Base-by-base conservation (phyloP, 768 basidiomycete genomes). In the Leccinum aurantiacum region DNA sequence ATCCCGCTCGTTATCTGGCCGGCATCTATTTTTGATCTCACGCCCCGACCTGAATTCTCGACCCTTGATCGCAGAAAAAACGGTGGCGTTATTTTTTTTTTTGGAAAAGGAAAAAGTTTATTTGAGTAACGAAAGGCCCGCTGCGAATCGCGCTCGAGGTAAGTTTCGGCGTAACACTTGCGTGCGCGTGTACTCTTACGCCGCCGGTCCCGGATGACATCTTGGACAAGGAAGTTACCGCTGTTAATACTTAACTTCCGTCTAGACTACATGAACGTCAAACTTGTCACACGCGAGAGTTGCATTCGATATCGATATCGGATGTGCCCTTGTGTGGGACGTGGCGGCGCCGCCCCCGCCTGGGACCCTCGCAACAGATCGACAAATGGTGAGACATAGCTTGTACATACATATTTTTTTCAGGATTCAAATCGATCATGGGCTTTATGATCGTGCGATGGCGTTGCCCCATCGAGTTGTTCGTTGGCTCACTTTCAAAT, bases 31-130 rank as follows among this genome's bases (percentile, higher is more conserved):
- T 38, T 3, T 29, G 52, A 55, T 38, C 33, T 19, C 25, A 27
- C 13, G 35, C 25, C 22, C 17, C 9, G 29, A 29, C 29, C 29
- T 41, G 41, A n/a, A n/a, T n/a, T 9, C 41, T n/a, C 41, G 41
- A 41, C 48, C 48, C 57, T 59, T 46, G 57, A 60, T 60, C 57
- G 11, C 41, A 41, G 38, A 15, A 59, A 46, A 47, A 58, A 33
- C 37, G 50, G 60, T 59, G 60, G 60, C 60, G 60, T 35, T 38
- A 35, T 44, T 47, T 3, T 22, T 2, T 47, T n/a, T 29, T 0
- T 41, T 41, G 2, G 41, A n/a, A 41, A 41, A 41, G 41, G 41
- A 41, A 41, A 41, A 17, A 41, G 17, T 4, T n/a, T 29, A 29
- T 29, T 29, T 9, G 0, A 29, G 29, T n/a, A n/a, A 41, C 44